Percentiles rank a stretch among this genome's conserved stretches.
phyloP scores from a whole-genome alignment of 805 yeast genomes.

The Spencermartinsiella europaea region DNA sequence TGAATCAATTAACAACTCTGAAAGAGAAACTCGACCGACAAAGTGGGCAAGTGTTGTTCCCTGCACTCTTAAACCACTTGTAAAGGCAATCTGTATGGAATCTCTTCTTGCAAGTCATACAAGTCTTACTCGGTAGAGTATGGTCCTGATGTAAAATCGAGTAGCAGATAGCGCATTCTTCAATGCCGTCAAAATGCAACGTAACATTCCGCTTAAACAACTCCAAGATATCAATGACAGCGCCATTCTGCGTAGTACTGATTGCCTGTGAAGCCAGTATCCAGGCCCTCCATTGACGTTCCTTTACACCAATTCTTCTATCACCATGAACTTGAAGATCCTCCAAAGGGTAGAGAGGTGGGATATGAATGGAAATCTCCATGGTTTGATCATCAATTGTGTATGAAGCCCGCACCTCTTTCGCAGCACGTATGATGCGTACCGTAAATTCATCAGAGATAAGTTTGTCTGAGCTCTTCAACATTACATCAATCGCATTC shows the following conservation, averaged over 20 bases:
- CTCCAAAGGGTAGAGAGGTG: conserved; percentile 70
- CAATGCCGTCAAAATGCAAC: conserved; percentile 86
- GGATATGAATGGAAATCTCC: conserved; percentile 72
- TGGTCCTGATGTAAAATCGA: conserved; percentile 86
- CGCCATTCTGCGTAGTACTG: conserved; percentile 51
- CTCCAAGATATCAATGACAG: conserved; percentile 58
- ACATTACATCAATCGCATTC: conserved; percentile 41
- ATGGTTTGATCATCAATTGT: conserved; percentile 81
- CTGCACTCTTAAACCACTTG: conserved; percentile 96
- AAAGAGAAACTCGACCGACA: conserved; percentile 62
- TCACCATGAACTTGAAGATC: conserved; percentile 74
- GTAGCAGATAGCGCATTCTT: conserved; percentile 96
- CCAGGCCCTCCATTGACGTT: conserved; percentile 94
- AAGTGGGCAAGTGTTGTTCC: conserved; percentile 88
- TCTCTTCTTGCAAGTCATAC: conserved; percentile 87
- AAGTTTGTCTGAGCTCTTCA: conserved; percentile 21
- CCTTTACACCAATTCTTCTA: conserved; percentile 79
- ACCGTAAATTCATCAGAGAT: conserved; percentile 42
- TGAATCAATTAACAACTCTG: conserved; percentile 10
- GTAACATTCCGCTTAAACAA: conserved; percentile 69
- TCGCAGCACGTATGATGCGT: conserved; percentile 53
- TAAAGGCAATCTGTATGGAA: conserved; percentile 94
- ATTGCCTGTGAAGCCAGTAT: conserved; percentile 82
- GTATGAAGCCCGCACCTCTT: conserved; percentile 69
- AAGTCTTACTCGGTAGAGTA: conserved; percentile 81